Conservation (phyloP, 179 eudicot species). For the Carnegiea gigantea region DNA sequence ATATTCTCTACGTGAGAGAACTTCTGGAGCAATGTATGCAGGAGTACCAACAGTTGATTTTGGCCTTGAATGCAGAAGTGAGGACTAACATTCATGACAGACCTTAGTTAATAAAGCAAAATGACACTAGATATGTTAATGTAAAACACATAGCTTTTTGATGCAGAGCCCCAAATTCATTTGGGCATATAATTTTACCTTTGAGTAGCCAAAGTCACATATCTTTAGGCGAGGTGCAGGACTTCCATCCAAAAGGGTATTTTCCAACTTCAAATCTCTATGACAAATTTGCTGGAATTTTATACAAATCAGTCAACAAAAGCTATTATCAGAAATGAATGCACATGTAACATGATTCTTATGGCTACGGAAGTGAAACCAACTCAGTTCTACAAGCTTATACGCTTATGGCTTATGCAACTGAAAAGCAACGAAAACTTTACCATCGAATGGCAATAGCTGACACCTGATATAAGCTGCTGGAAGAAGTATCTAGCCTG, state of each 20-base stretch:
- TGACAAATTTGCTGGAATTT: slow-evolving; percentile 43
- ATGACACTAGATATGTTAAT: not conserved
- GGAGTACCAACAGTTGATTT: slow-evolving; percentile 90
- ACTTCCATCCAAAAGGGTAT: slow-evolving; percentile 44
- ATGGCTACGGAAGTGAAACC: not conserved
- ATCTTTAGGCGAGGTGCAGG: slow-evolving; percentile 45
- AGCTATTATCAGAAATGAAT: not conserved
- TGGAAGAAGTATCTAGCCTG: slow-evolving; percentile 61
- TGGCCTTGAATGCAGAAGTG: slow-evolving; percentile 70
- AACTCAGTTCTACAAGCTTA: not conserved
- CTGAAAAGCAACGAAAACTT: slow-evolving; percentile 12
- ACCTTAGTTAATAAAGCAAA: slow-evolving; percentile 33
- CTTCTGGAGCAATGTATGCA: slow-evolving; percentile 86
- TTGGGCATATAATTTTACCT: slow-evolving; percentile 9
- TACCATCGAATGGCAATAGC: slow-evolving; percentile 56
- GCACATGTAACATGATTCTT: not conserved
- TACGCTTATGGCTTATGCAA: not conserved
- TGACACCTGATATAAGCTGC: slow-evolving; percentile 49
- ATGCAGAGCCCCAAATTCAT: not conserved
- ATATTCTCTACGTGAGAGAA: slow-evolving; percentile 68
- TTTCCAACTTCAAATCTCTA: slow-evolving; percentile 43
- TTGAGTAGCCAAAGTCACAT: slow-evolving; percentile 38
- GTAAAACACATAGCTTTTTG: not conserved
- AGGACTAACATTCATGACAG: slow-evolving; percentile 29
- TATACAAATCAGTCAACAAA: not conserved